Percentiles rank a stretch among this genome's conserved stretches.
Evolutionary conservation across 176 grass and related monocot genomes (phyloP).

Genomic region (Cenchrus americanus): DNA sequence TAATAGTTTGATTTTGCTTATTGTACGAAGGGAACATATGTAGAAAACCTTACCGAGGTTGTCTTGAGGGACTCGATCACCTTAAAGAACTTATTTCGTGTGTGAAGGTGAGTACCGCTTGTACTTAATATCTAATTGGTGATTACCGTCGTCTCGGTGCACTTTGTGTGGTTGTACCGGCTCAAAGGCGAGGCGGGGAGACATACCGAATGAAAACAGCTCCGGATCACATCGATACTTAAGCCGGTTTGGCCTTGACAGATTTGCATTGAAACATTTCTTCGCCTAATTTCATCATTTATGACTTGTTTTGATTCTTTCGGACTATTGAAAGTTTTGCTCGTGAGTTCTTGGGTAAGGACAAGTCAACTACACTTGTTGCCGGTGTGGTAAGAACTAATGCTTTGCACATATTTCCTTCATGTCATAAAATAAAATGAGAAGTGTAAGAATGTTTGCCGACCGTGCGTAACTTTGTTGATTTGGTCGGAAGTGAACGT

Average conservation of each 20-base stretch:
- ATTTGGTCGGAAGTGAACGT: conserved; percentile 90
- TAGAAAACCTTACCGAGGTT: conserved; percentile 85
- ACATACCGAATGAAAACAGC: conserved; percentile 86
- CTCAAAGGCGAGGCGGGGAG: conserved; percentile 85
- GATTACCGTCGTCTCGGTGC: conserved; percentile 34
- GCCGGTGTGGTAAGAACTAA: conserved; percentile 76
- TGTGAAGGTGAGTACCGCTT: conserved; percentile 75
- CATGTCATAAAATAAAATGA: neutral
- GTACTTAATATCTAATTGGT: conserved; percentile 30
- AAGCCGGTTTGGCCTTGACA: conserved; percentile 64
- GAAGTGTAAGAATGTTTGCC: conserved; percentile 13
- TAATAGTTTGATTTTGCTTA: conserved; percentile 42
- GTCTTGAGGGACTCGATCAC: conserved; percentile 75
- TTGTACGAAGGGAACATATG: conserved; percentile 74
- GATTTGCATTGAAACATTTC: conserved; percentile 28
- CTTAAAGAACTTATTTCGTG: conserved; percentile 82
- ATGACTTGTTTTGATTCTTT: conserved; percentile 44
- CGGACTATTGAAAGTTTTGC: conserved; percentile 92
- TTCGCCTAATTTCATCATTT: conserved; percentile 26
- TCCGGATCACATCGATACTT: conserved; percentile 96
- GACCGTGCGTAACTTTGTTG: conserved; percentile 80
- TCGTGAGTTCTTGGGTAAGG: conserved; percentile 79
- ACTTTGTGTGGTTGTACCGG: conserved; percentile 45
- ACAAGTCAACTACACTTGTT: conserved; percentile 78
- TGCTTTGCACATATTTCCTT: conserved; percentile 22